phyloP scores from a whole-genome alignment of 1,284 basidiomycete species.

The Phellinidium pouzarii region DNA sequence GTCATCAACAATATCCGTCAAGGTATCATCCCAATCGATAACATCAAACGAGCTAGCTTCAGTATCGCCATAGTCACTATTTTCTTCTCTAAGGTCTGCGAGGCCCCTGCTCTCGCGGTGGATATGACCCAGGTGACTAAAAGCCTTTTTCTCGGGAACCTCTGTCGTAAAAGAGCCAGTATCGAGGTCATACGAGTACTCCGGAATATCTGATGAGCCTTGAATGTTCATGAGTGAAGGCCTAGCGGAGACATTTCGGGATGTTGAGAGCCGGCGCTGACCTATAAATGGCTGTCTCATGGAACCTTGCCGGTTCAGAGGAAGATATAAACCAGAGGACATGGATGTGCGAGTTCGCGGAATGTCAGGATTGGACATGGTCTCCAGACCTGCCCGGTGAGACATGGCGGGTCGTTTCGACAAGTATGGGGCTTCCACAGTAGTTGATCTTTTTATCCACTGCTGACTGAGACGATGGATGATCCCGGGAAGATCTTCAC shows the following conservation, averaged over 20 bases:
- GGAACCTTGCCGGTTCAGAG: neutral
- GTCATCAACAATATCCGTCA: constrained; percentile 28
- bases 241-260: constrained; percentile 9
- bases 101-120: constrained; percentile 65
- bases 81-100: constrained; percentile 72
- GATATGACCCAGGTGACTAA: constrained; percentile 65
- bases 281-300: neutral
- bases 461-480: constrained; percentile 94
- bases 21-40: constrained; percentile 59
- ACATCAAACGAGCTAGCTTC: constrained; percentile 52
- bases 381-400: constrained; percentile 28
- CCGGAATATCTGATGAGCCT: neutral
- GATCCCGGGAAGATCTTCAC: constrained; percentile 94
- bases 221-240: constrained; percentile 12
- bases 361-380: constrained; percentile 29
- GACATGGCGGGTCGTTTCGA: constrained; percentile 37
- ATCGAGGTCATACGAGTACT: constrained; percentile 10
- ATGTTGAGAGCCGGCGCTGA: constrained; percentile 3
- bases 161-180: constrained; percentile 6
- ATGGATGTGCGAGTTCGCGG: neutral
- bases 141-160: constrained; percentile 26
- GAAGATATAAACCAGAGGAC: constrained; percentile 1
- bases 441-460: constrained; percentile 74
- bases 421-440: constrained; percentile 75
- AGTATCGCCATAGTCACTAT: constrained; percentile 39